Base-by-base conservation (phyloP, 2,329 filamentous ascomycete species). In the Alternaria panax region DNA sequence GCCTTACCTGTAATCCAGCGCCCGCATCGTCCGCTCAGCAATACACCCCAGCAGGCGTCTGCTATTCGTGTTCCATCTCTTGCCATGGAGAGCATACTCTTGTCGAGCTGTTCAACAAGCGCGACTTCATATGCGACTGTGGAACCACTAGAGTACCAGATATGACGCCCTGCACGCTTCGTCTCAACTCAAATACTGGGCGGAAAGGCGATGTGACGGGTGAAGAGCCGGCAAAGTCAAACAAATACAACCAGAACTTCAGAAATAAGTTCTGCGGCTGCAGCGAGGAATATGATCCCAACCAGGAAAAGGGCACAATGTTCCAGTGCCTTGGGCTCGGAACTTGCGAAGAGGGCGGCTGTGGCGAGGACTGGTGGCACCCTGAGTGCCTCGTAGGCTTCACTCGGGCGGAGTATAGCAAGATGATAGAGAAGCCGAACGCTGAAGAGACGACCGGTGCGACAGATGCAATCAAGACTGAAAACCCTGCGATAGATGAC, bases 291-390 rank as follows among this genome's bases (percentile, higher is more conserved):
- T 99, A 99, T 75, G 91, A 97, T 75, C 88, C 94, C 0, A 87
- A 94, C 47, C 85, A 91, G 74, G 93, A 99, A 76, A 96, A 94
- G 69, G 94, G 94, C 0, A 98, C 93, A 38, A 99, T 99, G 95
- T 99, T 96, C 69, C 95, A 99, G 78, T 99, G 95, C 74, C 78
- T 98, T 2, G 94, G 94, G 0, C 82, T 98, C 1, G 93, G 92
- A 1, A 90, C 88, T 0, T 84, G 86, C 12, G 90, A 94, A 66
- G 89, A 90, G 1, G 93, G 93, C 16, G 94, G 93, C 5, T 98
- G 94, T 78, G 94, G 94, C 12, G 94, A 98, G 80, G 94, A 98
- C 74, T 98, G 94, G 94, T 98, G 92, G 85, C 94, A 98, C 80
- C 92, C 94, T 0, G 93, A 95, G 63, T 98, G 94, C 74, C 81